Conservation (phyloP, 1,284 basidiomycete genomes). For the Malassezia nana region DNA sequence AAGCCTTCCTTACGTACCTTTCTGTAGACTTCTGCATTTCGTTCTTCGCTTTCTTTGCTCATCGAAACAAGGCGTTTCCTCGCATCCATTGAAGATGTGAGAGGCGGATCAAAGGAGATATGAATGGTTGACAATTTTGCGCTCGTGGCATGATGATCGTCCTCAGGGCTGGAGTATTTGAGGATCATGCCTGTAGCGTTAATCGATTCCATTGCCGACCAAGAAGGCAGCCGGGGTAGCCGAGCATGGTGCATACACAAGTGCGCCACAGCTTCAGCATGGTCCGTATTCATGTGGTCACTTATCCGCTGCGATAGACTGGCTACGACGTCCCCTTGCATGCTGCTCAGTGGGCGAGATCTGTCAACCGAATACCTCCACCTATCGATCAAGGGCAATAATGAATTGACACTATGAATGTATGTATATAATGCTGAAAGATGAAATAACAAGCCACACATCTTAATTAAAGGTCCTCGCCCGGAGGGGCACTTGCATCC, state of each 20-base stretch:
- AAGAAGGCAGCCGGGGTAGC: conserved; percentile 4
- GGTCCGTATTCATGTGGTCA: conserved; percentile 16
- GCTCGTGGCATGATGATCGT: background rate
- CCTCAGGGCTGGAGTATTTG: background rate
- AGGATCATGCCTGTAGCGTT: background rate
- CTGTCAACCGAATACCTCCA: background rate
- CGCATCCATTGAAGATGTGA: conserved; percentile 2
- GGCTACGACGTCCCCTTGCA: background rate
- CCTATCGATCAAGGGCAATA: background rate
- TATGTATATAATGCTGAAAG: too few relatives aligned
- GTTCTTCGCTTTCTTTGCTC: conserved; percentile 5
- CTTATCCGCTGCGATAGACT: conserved; percentile 10
- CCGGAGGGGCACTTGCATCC: conserved; percentile 37
- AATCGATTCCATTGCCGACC: conserved; percentile 9
- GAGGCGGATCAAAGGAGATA: conserved; percentile 12
- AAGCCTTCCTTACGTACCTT: background rate
- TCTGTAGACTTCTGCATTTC: background rate
- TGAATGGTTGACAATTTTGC: background rate
- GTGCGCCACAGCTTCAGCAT: conserved; percentile 13
- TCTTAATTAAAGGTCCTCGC: conserved; percentile 19
- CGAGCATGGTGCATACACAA: conserved; percentile 8
- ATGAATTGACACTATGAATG: background rate
- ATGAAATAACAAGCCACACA: background rate
- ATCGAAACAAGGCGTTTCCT: conserved; percentile 9
- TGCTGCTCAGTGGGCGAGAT: background rate